These are phyloP conservation scores for Drechmeria coniospora DNA, from an alignment of 2,329 filamentous ascomycete species.

Conservation along the genomic window DNA sequence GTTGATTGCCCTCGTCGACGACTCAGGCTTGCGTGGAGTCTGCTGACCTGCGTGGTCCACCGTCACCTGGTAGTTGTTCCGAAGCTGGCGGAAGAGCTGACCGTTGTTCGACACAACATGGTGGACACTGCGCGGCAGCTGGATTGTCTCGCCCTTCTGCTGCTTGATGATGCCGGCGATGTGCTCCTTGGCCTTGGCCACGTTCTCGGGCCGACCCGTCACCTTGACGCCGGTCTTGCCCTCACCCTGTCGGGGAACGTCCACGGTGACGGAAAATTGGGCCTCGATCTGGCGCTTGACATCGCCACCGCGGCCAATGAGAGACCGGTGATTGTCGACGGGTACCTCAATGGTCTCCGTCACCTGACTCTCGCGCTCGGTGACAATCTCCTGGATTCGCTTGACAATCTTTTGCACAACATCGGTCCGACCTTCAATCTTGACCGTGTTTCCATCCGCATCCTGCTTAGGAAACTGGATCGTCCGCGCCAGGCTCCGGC, in stretches of 20 bases:
- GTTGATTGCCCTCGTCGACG: conserved; percentile 39
- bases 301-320: conserved; percentile 88
- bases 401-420: conserved; percentile 81
- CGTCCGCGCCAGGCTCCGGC: conserved; percentile 68
- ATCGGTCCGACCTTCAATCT: conserved; percentile 68
- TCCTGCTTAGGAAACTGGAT: conserved; percentile 92
- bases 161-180: conserved; percentile 67
- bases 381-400: conserved; percentile 66
- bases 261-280: conserved; percentile 72
- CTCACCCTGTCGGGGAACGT: conserved; percentile 81
- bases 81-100: conserved; percentile 81
- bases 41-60: conserved; percentile 80
- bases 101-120: conserved; percentile 78
- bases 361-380: conserved; percentile 71
- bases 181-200: conserved; percentile 76
- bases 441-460: conserved; percentile 67
- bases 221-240: conserved; percentile 77
- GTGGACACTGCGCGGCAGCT: conserved; percentile 69
- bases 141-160: conserved; percentile 75
- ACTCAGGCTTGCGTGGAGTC: conserved; percentile 53
- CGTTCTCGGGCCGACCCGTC: conserved; percentile 59
- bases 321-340: conserved; percentile 72
- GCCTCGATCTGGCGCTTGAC: conserved; percentile 72
- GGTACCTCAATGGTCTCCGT: conserved; percentile 69
- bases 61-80: conserved; percentile 73